Conservation (phyloP, 257 asterid genomes). For the Capsicum rhomboideum region DNA sequence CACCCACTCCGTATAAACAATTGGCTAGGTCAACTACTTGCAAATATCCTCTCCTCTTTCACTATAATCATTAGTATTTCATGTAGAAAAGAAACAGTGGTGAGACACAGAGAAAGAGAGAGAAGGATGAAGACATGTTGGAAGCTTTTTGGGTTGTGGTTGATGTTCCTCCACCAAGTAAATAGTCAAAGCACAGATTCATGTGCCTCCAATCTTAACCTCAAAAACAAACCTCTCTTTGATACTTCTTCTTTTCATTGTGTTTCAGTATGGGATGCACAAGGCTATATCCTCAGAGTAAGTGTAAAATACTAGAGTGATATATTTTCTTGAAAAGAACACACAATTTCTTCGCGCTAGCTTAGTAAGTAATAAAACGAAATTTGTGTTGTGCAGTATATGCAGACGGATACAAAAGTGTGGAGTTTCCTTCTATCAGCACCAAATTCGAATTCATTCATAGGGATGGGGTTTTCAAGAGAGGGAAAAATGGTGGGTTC, state of each 20-base stretch:
- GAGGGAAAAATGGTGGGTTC: constrained; percentile 68
- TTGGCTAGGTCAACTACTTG: too few relatives aligned
- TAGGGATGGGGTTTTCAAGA: constrained; percentile 64
- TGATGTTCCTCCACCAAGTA: constrained; percentile 5
- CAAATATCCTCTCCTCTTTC: too few relatives aligned
- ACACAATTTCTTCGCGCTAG: too few relatives aligned
- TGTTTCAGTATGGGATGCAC: constrained; percentile 50
- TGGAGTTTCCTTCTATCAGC: constrained; percentile 73
- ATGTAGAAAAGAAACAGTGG: too few relatives aligned
- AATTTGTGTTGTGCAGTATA: constrained; percentile 29
- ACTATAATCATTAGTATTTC: neutral
- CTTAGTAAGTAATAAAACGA: too few relatives aligned
- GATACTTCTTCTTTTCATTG: constrained; percentile 53
- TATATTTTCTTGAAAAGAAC: too few relatives aligned
- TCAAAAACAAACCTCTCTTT: constrained; percentile 31
- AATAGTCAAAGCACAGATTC: constrained; percentile 48
- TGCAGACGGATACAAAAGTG: constrained; percentile 26
- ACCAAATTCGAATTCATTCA: constrained; percentile 42
- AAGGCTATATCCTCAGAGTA: constrained; percentile 74
- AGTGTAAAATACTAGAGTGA: too few relatives aligned
- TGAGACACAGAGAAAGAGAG: neutral
- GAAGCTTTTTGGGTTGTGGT: neutral
- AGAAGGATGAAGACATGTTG: neutral
- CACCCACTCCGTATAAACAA: too few relatives aligned
- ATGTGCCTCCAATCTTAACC: constrained; percentile 36